Base-by-base conservation (phyloP, 2,329 filamentous ascomycete species). In the Fusarium nodosum region DNA sequence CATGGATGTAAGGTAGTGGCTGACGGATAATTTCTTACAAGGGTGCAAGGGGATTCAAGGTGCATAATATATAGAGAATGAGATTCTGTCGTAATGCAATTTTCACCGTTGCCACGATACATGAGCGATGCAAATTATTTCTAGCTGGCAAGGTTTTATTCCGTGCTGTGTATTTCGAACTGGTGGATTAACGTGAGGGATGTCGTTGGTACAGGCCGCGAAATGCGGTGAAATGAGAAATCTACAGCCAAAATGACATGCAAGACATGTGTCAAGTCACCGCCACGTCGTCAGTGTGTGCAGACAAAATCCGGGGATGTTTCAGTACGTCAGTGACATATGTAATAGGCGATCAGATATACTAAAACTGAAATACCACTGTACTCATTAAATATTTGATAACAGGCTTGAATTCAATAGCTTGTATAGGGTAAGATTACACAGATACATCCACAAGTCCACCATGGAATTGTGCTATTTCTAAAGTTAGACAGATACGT, bases 61-160 rank as follows among this genome's bases (percentile, higher is more conserved):
- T 75, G 73, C 73, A 75, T 75, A 75, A 74, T 68, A 72, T 62
- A 72, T 74, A 75, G 72, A 74, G 66, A 75, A 70, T 74, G 69
- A 67, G 48, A 60, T 73, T 75, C n/a, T 58, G 66, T 67, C 64
- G 64, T 62, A 62, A 65, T 65, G 64, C 69, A 65, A 60, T 60
- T 55, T 28, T 55, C 54, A 51, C 51, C 60, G 47, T 50, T 71
- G 59, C 51, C 55, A 26, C 24, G 31, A 46, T 56, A 51, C 12
- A 42, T 31, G 33, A 33, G 36, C 16, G 26, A 28, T 38, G 33
- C 11, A 12, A 39, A 20, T 28, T 20, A 39, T 5, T 5, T 39
- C 16, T n/a, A 13, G 5, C 12, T 30, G 12, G 12, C 28, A 22
- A 47, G 39, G n/a, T 22, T 31, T 20, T 22, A 8, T 30, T 20